Base-by-base conservation (phyloP, 495 filamentous ascomycete genomes). In the Xylaria venustula region DNA sequence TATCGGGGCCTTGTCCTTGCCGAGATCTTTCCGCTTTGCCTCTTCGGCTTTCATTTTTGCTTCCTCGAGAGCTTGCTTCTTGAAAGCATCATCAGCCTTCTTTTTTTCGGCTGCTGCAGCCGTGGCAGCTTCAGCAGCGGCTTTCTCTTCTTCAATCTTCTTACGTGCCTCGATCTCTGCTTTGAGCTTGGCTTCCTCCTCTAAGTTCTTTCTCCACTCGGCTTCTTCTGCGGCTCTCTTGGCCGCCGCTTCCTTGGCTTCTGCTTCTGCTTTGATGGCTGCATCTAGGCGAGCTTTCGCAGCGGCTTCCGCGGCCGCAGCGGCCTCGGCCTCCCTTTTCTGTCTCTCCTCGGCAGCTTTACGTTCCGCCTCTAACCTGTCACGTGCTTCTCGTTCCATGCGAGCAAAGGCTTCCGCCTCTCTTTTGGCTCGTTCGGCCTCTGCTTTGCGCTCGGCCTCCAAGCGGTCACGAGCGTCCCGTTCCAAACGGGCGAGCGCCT, bases 1-100 rank as follows among this genome's bases (percentile, higher is more conserved):
- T 73, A 95, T 81, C n/a, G 78, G 78, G 26, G 72, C 54, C 70
- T 79, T 77, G 41, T 78, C 79, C 54, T 81, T 82, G 37, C 65
- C 68, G 7, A 64, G 49, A 45, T 40, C 59, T 61, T 81, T 77
- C 58, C 77, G 81, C 15, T 71, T 77, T 4, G 78, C 82, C 34
- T 81, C 82, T 53, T 84, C 84, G n/a, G 75, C 71, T 63, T 81
- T 83, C 41, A 70, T 71, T 47, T 77, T 74, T 25, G 73, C 71
- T 51, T 81, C 76, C 40, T 76, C 77, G n/a, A 73, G 15, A 12
- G 71, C 51, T 53, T 66, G 76, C 69, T 82, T 80, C 62, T 79
- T 79, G 11, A 77, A 65, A 4, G 73, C 75, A 7, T 81, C 79
- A 19, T 81, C 72, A 9, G 75, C 78, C 36, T 76, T 73, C 61